Conservation (phyloP, 805 yeast species). For the Candida corydali region DNA sequence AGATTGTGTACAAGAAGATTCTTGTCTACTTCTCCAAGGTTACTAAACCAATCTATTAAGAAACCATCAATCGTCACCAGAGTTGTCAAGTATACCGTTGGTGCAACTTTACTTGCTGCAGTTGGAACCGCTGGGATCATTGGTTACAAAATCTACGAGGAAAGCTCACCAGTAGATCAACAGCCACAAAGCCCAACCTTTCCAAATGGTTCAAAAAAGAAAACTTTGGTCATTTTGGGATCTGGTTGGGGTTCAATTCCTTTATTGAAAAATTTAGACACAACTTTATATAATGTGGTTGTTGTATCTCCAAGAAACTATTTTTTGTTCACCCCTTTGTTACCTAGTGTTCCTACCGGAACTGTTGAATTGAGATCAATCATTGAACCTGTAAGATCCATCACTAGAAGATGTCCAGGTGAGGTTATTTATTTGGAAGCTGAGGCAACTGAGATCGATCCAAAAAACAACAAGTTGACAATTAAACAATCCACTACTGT, state of each 20-base stretch:
- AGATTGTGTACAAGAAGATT: conserved; percentile 12
- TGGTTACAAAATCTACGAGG: conserved; percentile 56
- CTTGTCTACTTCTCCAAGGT: conserved; percentile 10
- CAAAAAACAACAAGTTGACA: conserved; percentile 57
- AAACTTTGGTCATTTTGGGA: conserved; percentile 75
- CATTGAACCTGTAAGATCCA: conserved; percentile 87
- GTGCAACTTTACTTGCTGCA: conserved; percentile 47
- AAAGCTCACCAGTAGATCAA: conserved; percentile 58
- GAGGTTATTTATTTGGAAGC: conserved; percentile 86
- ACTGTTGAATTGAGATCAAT: conserved; percentile 87
- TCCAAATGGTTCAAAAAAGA: conserved; percentile 57
- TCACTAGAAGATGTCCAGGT: conserved; percentile 74
- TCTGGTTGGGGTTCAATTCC: conserved; percentile 96
- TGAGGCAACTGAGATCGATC: conserved; percentile 81
- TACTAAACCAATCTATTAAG: conserved; percentile 2
- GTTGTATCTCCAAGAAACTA: conserved; percentile 93
- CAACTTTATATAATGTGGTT: conserved; percentile 82
- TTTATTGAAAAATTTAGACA: conserved; percentile 76
- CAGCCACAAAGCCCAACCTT: conserved; percentile 54
- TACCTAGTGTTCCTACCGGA: conserved; percentile 94
- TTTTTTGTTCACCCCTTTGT: conserved; percentile 91
- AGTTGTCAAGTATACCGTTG: conserved; percentile 45
- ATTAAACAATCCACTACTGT: conserved; percentile 59
- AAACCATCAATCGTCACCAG: conserved; percentile 25
- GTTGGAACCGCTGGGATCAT: conserved; percentile 50